Evolutionary conservation across 257 asterid species (phyloP).

Genomic region (Solanum corneliomulleri): DNA sequence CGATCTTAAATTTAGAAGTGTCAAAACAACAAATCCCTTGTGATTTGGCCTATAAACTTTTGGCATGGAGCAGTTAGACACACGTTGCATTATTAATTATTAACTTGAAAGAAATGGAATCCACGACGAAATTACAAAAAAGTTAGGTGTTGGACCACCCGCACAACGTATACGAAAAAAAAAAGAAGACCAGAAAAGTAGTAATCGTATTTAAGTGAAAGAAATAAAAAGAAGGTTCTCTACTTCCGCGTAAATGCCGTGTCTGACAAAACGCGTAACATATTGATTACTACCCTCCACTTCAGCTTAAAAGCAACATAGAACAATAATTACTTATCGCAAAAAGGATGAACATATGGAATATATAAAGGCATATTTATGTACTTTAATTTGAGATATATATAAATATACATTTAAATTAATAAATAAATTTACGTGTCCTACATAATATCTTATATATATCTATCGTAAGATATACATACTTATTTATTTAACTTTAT

Average conservation of each 20-base stretch:
- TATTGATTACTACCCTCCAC: neutral
- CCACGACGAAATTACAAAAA: neutral
- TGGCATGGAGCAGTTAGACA: neutral
- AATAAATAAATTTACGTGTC: neutral
- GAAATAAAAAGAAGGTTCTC: neutral
- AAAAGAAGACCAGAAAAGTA: neutral
- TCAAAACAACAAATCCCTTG: neutral
- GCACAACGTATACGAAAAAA: too few species aligned
- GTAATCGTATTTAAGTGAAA: neutral
- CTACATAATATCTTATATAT: too few species aligned
- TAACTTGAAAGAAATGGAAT: neutral
- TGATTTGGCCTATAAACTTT: neutral
- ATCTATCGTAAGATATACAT: too few species aligned
- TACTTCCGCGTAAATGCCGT: neutral
- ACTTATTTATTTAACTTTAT: too few species aligned
- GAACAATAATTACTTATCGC: neutral
- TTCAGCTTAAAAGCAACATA: neutral
- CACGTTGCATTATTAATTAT: neutral
- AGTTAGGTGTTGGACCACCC: neutral
- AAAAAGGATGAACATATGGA: neutral
- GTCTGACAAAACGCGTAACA: neutral
- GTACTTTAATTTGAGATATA: too few species aligned
- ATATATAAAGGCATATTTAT: neutral
- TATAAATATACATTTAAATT: rapidly evolving
- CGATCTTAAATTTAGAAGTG: neutral